phyloP scores from a whole-genome alignment of 208 protist species.

The Willaertia magna region DNA sequence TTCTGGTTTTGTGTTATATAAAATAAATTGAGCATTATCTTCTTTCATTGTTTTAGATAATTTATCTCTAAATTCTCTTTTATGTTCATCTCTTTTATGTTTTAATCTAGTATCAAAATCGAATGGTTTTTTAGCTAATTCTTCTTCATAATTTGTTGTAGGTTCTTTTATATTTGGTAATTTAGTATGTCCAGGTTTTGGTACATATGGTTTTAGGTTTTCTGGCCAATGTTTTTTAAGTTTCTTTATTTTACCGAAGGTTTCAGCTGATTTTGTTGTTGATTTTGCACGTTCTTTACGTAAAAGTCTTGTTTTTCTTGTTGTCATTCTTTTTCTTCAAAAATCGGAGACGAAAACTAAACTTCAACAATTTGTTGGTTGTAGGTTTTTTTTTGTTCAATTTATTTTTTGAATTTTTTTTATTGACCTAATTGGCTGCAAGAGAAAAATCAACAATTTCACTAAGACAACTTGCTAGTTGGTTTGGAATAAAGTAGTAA shows the following conservation, averaged over 20 bases:
- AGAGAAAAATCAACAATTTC: too few species aligned
- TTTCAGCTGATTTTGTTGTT: not conserved
- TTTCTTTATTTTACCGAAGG: not conserved
- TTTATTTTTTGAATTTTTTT: too few species aligned
- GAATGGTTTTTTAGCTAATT: not conserved
- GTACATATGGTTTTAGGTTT: not conserved
- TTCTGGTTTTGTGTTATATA: not conserved
- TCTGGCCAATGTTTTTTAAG: not conserved
- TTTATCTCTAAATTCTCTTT: not conserved
- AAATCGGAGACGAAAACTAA: too few species aligned
- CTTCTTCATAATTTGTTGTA: not conserved
- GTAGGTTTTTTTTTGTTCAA: too few species aligned
- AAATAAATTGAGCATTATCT: not conserved
- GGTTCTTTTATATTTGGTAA: not conserved
- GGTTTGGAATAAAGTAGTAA: too few species aligned
- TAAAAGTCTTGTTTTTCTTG: too few species aligned
- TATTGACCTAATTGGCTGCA: too few species aligned
- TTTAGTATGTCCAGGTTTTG: not conserved
- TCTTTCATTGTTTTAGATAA: not conserved
- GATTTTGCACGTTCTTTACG: too few species aligned
- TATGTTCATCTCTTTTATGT: not conserved
- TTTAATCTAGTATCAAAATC: not conserved
- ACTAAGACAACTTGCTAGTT: too few species aligned
- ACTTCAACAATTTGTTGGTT: too few species aligned
- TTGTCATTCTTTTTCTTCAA: too few species aligned